Conservation (phyloP, 139 green algal species). For the Asterochloris sp. region DNA sequence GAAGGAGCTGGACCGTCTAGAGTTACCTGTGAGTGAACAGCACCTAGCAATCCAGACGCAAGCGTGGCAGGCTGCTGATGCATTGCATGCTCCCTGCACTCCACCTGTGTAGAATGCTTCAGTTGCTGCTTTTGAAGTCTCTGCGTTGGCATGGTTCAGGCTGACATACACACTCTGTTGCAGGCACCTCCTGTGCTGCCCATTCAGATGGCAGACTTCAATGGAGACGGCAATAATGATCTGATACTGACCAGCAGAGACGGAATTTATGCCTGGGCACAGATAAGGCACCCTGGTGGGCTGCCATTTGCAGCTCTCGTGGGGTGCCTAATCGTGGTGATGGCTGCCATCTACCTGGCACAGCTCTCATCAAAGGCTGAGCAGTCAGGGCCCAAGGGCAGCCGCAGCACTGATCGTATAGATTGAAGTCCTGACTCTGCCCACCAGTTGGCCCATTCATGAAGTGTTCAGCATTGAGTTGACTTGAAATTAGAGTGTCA, state of each 20-base stretch:
- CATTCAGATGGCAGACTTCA: constrained; percentile 81
- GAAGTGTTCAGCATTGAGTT: too few relatives aligned
- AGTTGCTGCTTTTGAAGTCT: not conserved
- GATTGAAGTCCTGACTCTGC: constrained; percentile 31
- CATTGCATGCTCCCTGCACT: not conserved
- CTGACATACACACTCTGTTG: not conserved
- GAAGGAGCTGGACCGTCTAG: constrained; percentile 49
- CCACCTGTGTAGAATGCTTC: not conserved
- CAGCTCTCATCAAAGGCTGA: constrained; percentile 37
- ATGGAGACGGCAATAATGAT: constrained; percentile 85
- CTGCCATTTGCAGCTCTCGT: constrained; percentile 78
- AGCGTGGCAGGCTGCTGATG: not conserved
- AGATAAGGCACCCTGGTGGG: constrained; percentile 71
- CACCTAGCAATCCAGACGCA: not conserved
- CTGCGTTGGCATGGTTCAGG: too few relatives aligned
- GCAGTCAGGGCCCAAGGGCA: constrained; percentile 29
- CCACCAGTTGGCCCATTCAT: too few relatives aligned
- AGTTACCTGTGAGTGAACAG: constrained; percentile 50
- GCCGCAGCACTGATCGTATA: constrained; percentile 50
- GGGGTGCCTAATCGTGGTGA: constrained; percentile 76
- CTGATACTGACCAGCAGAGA: constrained; percentile 64
- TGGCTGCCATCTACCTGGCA: constrained; percentile 75
- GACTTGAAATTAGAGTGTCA: too few relatives aligned
- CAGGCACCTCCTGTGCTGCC: constrained; percentile 34
- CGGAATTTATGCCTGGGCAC: constrained; percentile 75